Conservation (phyloP, 106 monocot species). For the Apostasia shenzhenica region DNA sequence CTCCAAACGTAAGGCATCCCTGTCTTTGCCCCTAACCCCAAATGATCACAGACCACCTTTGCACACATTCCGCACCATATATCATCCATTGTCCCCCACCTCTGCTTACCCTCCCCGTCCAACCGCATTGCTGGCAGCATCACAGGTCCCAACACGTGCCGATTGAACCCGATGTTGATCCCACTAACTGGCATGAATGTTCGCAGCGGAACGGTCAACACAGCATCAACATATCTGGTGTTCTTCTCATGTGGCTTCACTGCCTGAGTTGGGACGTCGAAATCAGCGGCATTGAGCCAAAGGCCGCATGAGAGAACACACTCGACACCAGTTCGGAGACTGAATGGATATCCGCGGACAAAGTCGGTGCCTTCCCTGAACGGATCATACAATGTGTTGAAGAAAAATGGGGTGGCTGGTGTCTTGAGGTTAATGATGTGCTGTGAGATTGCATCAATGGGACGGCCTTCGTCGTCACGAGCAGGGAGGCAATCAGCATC, state of each 20-base stretch:
- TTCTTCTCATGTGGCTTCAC: slow-evolving; percentile 48
- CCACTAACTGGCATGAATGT: slow-evolving; percentile 62
- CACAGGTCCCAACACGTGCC: slow-evolving; percentile 61
- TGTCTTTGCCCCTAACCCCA: slow-evolving; percentile 60
- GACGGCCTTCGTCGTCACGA: slow-evolving; percentile 22
- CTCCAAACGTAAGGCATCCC: slow-evolving; percentile 76
- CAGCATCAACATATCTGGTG: slow-evolving; percentile 66
- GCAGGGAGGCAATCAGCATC: slow-evolving; percentile 75
- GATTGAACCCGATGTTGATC: slow-evolving; percentile 70
- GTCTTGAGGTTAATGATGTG: slow-evolving; percentile 63
- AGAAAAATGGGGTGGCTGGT: slow-evolving; percentile 87
- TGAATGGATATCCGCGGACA: slow-evolving; percentile 90
- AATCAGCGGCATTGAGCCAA: slow-evolving; percentile 72
- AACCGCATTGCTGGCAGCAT: slow-evolving; percentile 50
- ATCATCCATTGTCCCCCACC: slow-evolving; percentile 81
- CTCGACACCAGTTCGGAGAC: slow-evolving; percentile 57
- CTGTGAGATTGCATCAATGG: slow-evolving; percentile 52
- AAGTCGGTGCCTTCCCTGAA: slow-evolving; percentile 69
- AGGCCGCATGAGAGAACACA: slow-evolving; percentile 70
- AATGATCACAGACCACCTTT: slow-evolving; percentile 68
- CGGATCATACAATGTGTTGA: slow-evolving; percentile 93
- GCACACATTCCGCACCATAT: slow-evolving; percentile 81
- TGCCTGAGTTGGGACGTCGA: slow-evolving; percentile 57
- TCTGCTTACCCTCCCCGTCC: slow-evolving; percentile 50
- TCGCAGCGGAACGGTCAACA: slow-evolving; percentile 61